Conservation (phyloP, 2,329 filamentous ascomycete genomes). For the Xenoacremonium recifei region DNA sequence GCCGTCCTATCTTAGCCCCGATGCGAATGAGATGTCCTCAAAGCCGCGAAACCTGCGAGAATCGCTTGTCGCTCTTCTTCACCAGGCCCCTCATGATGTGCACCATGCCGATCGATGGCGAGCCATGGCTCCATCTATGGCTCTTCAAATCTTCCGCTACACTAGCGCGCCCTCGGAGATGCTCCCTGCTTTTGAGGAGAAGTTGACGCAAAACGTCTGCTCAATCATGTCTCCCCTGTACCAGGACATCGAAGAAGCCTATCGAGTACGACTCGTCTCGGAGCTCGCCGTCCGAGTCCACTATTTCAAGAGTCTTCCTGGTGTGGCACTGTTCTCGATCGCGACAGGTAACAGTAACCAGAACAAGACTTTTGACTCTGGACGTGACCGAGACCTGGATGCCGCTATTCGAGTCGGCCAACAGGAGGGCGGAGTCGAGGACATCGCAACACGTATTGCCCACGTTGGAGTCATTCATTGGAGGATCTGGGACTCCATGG, state of each 20-base stretch:
- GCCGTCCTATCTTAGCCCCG: slow-evolving; percentile 35
- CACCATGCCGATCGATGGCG: slow-evolving; percentile 50
- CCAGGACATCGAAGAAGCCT: slow-evolving; percentile 47
- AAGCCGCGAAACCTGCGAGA: slow-evolving; percentile 50
- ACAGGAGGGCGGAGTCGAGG: slow-evolving; percentile 56
- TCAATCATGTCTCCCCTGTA: slow-evolving; percentile 44
- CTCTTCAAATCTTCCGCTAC: slow-evolving; percentile 58
- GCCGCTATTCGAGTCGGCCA: slow-evolving; percentile 39
- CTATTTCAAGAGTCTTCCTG: slow-evolving; percentile 52
- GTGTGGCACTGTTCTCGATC: slow-evolving; percentile 53
- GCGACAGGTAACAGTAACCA: slow-evolving; percentile 52
- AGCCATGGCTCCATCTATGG: slow-evolving; percentile 50
- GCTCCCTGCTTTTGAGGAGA: slow-evolving; percentile 49
- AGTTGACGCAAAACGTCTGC: slow-evolving; percentile 44
- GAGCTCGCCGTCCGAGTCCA: slow-evolving; percentile 50
- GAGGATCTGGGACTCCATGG: slow-evolving; percentile 79
- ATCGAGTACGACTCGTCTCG: slow-evolving; percentile 47
- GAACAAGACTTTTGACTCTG: slow-evolving; percentile 32
- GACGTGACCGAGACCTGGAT: slow-evolving; percentile 32
- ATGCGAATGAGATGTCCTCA: slow-evolving; percentile 39
- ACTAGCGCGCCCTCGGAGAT: slow-evolving; percentile 49
- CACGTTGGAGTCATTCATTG: slow-evolving; percentile 87
- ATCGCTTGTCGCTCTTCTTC: slow-evolving; percentile 53
- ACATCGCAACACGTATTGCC: slow-evolving; percentile 74
- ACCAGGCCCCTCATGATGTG: slow-evolving; percentile 45